A percentile compares a stretch with the other conserved stretches of the same genome.
These are phyloP conservation scores for Fusarium guadeloupense DNA, from an alignment of 2,329 filamentous ascomycete genomes.

Conservation along the genomic window DNA sequence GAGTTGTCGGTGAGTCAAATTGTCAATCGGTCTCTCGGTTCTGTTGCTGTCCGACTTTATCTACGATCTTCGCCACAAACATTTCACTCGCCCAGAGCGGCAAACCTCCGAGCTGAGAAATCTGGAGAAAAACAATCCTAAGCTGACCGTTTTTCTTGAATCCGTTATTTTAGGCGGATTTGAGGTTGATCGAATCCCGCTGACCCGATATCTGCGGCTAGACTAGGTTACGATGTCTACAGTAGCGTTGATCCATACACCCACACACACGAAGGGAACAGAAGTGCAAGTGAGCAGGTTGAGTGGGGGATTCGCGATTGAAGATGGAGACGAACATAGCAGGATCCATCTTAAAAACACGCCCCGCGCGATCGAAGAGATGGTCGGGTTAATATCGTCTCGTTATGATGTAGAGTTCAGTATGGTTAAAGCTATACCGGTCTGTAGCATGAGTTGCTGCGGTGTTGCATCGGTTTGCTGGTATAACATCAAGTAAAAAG, in stretches of 20 bases:
- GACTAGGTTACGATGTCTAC: conserved; percentile 15
- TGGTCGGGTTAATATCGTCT: conserved; percentile 8
- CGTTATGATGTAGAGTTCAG: too few relatives aligned
- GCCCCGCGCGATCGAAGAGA: conserved; percentile 22
- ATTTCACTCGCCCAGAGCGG: not conserved
- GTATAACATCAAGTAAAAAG: conserved; percentile 9
- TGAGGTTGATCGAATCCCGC: conserved; percentile 11
- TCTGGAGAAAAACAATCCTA: not conserved
- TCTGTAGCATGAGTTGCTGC: not conserved
- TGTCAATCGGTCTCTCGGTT: not conserved
- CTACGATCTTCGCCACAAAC: not conserved
- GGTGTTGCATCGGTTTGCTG: conserved; percentile 12
- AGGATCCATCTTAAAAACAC: conserved; percentile 42
- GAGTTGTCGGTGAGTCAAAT: conserved; percentile 28
- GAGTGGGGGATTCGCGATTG: conserved; percentile 32
- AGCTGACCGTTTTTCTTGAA: not conserved
- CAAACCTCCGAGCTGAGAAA: not conserved
- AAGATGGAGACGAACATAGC: conserved; percentile 28
- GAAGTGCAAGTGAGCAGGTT: conserved; percentile 8
- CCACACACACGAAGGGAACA: conserved; percentile 16
- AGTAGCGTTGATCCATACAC: conserved; percentile 24
- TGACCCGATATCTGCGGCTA: conserved; percentile 26
- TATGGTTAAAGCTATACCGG: too few relatives aligned
- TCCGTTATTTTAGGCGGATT: not conserved
- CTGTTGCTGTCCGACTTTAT: not conserved